Evolutionary conservation across 2,329 filamentous ascomycete genomes (phyloP).

Genomic region (Penicillium rolfsii): DNA sequence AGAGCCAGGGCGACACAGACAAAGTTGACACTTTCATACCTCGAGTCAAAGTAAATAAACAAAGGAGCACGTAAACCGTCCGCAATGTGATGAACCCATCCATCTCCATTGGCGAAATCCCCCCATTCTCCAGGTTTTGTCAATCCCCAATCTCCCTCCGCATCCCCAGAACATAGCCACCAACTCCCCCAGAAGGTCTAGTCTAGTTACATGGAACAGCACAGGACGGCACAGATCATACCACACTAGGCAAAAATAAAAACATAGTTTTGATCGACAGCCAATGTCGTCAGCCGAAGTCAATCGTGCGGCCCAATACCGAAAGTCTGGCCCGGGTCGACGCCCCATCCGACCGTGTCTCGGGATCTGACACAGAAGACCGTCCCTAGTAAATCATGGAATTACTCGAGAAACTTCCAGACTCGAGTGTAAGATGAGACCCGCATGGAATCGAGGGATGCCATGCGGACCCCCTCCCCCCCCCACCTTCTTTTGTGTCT

Average conservation of each 20-base stretch:
- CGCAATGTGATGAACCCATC: background rate
- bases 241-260: background rate
- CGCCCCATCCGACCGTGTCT: background rate
- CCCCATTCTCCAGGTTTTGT: background rate
- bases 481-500: background rate
- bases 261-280: background rate
- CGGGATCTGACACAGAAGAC: background rate
- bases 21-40: background rate
- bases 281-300: background rate
- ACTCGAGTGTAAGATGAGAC: background rate
- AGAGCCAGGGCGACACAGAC: background rate
- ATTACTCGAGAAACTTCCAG: background rate
- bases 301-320: background rate
- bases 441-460: background rate
- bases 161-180: background rate
- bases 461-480: background rate
- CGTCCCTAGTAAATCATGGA: background rate
- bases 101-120: background rate
- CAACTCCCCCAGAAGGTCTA: no score
- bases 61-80: background rate
- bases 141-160: background rate
- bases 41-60: background rate
- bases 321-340: background rate
- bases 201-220: no score
- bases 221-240: background rate